phyloP scores from a whole-genome alignment of 2,329 filamentous ascomycete genomes.

The Colletotrichum noveboracense region DNA sequence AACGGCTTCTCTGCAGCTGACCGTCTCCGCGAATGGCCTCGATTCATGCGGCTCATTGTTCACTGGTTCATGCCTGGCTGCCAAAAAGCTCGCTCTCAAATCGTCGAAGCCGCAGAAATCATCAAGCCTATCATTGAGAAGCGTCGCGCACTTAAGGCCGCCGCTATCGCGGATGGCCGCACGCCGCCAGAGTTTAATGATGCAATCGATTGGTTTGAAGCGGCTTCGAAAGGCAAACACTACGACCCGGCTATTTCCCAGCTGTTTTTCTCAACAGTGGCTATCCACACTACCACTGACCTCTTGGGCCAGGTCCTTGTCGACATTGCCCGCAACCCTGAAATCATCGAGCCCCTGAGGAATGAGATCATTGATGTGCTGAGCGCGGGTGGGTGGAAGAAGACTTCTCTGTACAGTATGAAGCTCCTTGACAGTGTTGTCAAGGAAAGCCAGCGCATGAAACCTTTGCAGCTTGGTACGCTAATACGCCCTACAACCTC shows the following conservation, averaged over 20 bases:
- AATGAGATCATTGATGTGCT: constrained; percentile 44
- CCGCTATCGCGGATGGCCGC: constrained; percentile 20
- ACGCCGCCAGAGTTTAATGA: constrained; percentile 31
- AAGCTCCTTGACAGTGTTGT: constrained; percentile 46
- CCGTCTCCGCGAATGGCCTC: constrained; percentile 45
- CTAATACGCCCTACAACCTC: not conserved
- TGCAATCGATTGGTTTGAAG: constrained; percentile 49
- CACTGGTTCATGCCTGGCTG: constrained; percentile 50
- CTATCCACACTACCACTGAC: constrained; percentile 48
- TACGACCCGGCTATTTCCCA: constrained; percentile 75
- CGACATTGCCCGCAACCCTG: constrained; percentile 42
- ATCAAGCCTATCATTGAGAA: constrained; percentile 35
- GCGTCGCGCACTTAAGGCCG: constrained; percentile 29
- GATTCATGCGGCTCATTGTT: constrained; percentile 42
- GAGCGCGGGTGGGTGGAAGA: constrained; percentile 38
- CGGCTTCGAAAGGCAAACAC: constrained; percentile 50
- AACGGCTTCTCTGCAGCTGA: constrained; percentile 39
- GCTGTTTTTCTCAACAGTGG: constrained; percentile 74
- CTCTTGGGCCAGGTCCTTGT: constrained; percentile 38
- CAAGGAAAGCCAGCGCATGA: constrained; percentile 40
- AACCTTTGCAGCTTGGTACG: constrained; percentile 9
- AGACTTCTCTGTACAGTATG: constrained; percentile 40
- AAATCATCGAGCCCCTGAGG: constrained; percentile 43
- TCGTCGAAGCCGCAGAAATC: constrained; percentile 40
- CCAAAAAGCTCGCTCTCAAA: constrained; percentile 37